These are phyloP conservation scores for Garcia nutans DNA, from an alignment of 345 rosid species.

Conservation along the genomic window DNA sequence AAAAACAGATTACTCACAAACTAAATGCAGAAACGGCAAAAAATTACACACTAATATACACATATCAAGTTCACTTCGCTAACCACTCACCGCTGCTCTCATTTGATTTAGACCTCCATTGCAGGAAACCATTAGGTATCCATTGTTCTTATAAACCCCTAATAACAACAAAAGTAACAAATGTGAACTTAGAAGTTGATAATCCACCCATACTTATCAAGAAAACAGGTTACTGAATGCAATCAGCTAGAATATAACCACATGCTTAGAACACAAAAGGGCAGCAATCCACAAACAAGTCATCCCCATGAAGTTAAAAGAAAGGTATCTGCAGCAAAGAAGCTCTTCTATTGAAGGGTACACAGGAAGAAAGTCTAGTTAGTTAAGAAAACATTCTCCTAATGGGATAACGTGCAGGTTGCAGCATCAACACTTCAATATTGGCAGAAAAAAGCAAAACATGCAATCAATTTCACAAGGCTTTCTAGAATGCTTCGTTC, in stretches of 20 bases:
- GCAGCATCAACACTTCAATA: slow-evolving; percentile 5
- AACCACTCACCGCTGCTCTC: slow-evolving; percentile 75
- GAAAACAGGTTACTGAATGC: not conserved
- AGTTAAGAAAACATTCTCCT: not conserved
- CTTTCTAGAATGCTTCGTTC: not conserved
- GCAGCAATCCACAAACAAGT: not conserved
- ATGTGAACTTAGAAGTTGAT: not conserved
- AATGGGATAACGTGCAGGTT: slow-evolving; percentile 11
- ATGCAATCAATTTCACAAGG: not conserved
- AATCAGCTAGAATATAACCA: not conserved
- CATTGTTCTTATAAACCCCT: slow-evolving; percentile 96
- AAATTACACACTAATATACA: not conserved
- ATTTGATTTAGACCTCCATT: slow-evolving; percentile 95
- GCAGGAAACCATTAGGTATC: slow-evolving; percentile 90
- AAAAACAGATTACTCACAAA: not conserved
- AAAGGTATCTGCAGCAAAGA: not conserved
- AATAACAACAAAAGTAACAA: slow-evolving; percentile 15
- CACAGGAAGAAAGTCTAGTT: not conserved
- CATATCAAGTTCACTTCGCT: not conserved
- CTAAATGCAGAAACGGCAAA: slow-evolving; percentile 1
- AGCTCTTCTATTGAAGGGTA: not conserved
- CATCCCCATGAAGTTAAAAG: not conserved
- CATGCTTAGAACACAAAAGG: not conserved
- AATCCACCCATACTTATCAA: too few relatives aligned
- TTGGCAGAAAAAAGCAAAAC: not conserved